phyloP scores from a whole-genome alignment of 2,329 filamentous ascomycete species.

The Blastomyces emzantsi region DNA sequence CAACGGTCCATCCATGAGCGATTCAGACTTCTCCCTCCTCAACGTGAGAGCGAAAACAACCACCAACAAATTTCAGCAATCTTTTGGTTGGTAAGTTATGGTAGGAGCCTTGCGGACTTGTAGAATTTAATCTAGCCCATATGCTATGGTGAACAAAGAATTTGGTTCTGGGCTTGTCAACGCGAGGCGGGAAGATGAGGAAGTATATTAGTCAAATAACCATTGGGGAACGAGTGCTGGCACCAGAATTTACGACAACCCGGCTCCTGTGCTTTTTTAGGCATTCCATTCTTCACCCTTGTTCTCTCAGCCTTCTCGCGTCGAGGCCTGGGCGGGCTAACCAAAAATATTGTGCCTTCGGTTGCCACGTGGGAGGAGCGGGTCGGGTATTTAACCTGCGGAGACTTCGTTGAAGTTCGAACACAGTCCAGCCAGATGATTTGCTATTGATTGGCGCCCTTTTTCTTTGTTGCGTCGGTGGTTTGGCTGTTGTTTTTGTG shows the following conservation, averaged over 20 bases:
- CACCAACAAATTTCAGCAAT: not conserved
- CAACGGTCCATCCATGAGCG: not conserved
- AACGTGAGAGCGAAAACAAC: not conserved
- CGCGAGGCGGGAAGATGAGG: not conserved
- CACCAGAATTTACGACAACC: not conserved
- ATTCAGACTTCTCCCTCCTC: not conserved
- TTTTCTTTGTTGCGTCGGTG: not conserved
- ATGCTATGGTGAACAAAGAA: not conserved
- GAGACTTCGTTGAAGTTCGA: not conserved
- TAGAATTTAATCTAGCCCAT: not conserved
- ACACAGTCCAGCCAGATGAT: not conserved
- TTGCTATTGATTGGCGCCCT: not conserved
- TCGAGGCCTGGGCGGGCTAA: not conserved
- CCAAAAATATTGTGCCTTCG: not conserved
- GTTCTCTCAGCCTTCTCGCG: not conserved
- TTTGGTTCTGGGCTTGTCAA: not conserved
- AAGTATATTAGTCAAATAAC: not conserved
- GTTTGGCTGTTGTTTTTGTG: not conserved
- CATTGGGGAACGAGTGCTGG: not conserved
- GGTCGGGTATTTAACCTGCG: not conserved
- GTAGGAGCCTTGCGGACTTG: no score
- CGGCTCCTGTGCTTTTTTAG: no score
- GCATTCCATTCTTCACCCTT: no score
- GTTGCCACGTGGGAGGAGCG: conserved; percentile 1
- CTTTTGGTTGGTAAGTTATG: not conserved